Evolutionary conservation across 73 alveolate genomes (phyloP), one percentile per base, ranked within the genome.

Genomic region (Blepharisma japonicum): DNA sequence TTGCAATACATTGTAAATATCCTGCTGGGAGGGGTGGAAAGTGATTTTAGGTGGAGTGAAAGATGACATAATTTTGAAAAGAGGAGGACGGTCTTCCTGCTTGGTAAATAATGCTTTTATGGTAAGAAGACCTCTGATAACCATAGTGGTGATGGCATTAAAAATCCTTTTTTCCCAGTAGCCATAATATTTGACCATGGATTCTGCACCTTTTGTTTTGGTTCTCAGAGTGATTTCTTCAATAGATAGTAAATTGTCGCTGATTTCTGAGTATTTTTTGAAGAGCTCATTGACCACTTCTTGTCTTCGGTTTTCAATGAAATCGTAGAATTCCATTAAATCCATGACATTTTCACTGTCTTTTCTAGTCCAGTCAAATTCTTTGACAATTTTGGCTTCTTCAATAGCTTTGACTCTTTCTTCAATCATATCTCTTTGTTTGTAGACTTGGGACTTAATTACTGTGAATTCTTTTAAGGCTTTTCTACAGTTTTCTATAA

Each of bases 121-220:
- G 1, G 93, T 81, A 42, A 90, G 87, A 20, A 91, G 83, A 11
- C 97, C 99, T 80, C 98, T 81, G 21, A 95, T 68, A 45, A 96
- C 94, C 99, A 97, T 96, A 85, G 94, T 96, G 9, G 98, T 94
- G 72, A 98, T 82, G 6, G 99, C 98, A 78, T 98, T 98, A 93
- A 95, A 92, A 85, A 98, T 93, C 78, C 99, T 89, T 56, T 98
- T 91, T 86, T 97, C 99, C 99, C 99, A 97, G 83, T 93, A 97
- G 70, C 95, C 90, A 80, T 94, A 96, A 84, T 94, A 96, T 79
- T 93, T 97, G 39, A 89, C 94, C 99, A 98, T 94, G 71, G 89
- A 89, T 9, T 93, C 96, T 42, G 98, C 98, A 68, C 97, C 95
- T 78, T 92, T 88, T 5, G 96, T 88, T 83, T 92, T 89, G 25